Conservation (phyloP, 495 filamentous ascomycete species). For the Podospora bellae-mahoneyi region DNA sequence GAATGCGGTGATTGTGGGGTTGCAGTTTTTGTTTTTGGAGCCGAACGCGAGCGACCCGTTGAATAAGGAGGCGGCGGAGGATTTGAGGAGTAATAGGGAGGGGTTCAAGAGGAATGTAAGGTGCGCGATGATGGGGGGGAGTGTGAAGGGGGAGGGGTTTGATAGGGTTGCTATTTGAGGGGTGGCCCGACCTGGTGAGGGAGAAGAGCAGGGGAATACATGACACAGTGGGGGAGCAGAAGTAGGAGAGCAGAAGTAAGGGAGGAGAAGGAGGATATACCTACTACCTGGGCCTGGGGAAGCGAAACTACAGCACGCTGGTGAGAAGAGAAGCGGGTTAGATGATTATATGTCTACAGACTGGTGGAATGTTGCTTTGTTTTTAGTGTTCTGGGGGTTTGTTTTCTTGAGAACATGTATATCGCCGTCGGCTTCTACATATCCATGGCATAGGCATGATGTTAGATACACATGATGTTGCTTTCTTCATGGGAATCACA, state of each 20-base stretch:
- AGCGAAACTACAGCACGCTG: not conserved
- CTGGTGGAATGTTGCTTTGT: slow-evolving; percentile 8
- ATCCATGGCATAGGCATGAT: not conserved
- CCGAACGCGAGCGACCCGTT: slow-evolving; percentile 95
- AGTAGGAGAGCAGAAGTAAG: slow-evolving; percentile 1
- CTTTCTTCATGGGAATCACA: not conserved
- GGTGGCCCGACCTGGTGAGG: not conserved
- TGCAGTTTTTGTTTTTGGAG: slow-evolving; percentile 98
- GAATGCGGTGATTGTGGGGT: slow-evolving; percentile 91
- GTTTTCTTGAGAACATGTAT: not conserved
- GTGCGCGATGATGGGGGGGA: slow-evolving; percentile 73
- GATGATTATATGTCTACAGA: slow-evolving; percentile 21
- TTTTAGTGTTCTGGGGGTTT: not conserved
- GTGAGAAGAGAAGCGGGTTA: slow-evolving; percentile 15
- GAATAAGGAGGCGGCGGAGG: slow-evolving; percentile 96
- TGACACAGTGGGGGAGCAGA: not conserved
- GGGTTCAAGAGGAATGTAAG: slow-evolving; percentile 89
- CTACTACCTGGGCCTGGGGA: not conserved
- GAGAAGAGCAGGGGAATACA: too few relatives aligned
- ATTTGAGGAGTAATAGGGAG: slow-evolving; percentile 78
- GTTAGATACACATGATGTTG: not conserved
- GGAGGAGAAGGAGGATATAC: not conserved
- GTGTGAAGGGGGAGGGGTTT: slow-evolving; percentile 66
- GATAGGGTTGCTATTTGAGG: slow-evolving; percentile 61
- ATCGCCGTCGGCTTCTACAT: not conserved